Evolutionary conservation across 805 yeast species (phyloP), one percentile per base, ranked within the genome.

Genomic region (Kockiozyma suomiensis): DNA sequence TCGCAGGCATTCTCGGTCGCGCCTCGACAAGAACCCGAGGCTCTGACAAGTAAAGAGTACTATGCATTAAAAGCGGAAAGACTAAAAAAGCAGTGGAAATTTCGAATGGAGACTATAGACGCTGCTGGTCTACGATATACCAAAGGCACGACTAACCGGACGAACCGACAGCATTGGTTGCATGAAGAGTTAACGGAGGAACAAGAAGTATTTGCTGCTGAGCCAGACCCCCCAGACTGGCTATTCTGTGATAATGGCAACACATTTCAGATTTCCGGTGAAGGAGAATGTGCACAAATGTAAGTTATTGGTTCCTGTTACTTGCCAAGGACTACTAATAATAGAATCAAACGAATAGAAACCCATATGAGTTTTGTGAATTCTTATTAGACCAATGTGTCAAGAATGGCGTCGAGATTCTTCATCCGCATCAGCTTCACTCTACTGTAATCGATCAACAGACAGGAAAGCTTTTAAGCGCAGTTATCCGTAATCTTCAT

Each of bases 1-100:
- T 59, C 68, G 5, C 60, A 67, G 32, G 68, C 68, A 15, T 65
- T 67, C 54, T 50, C 54, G 42, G 60, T 61, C 4, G 48, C 45
- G 3, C 50, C 41, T 5, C 23, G 57, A 12, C 30, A 46, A n/a
- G 46, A 43, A 10, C 58, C 51, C 4, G 56, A 59, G 30, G 57
- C 56, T 10, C 21, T 28, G 2, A 25, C 35, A 33, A 33, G 40
- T 4, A 35, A 32, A 21, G 56, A 54, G 35, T 55, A 54, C 15
- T 13, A n/a, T 17, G 15, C 17, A 8, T 19, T 54, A 2, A 49
- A 54, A 13, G 49, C 43, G 10, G 42, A 40, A 17, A 52, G 62
- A 7, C 30, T 58, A 30, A 54, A 49, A n/a, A 33, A 28, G 19
- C 59, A 42, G 21, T 49, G 37, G 41, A 28, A 41, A 40, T 21